A percentile compares a stretch with the other conserved stretches of the same genome.
Conservation (phyloP, 306 rosid species). For the Echinosophora koreensis region DNA sequence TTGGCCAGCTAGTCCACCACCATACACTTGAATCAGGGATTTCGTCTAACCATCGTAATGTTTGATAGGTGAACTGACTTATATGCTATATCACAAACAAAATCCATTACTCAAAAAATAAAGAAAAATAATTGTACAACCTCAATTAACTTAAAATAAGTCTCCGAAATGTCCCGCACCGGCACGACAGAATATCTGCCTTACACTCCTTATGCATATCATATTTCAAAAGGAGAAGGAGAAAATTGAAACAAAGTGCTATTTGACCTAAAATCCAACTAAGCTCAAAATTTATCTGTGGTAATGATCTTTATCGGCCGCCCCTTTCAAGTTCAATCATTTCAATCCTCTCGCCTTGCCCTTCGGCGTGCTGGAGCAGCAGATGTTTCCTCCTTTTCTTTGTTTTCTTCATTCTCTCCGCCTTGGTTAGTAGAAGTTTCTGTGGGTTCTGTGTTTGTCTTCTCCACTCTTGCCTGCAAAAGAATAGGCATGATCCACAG, state of each 20-base stretch:
- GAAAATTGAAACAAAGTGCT: constrained; percentile 40
- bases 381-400: constrained; percentile 53
- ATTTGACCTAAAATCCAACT: constrained; percentile 47
- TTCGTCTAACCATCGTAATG: not conserved
- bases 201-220: constrained; percentile 49
- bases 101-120: constrained; percentile 18
- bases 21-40: not conserved
- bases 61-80: not conserved
- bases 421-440: constrained; percentile 57
- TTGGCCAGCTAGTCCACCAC: too few relatives aligned
- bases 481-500: constrained; percentile 16
- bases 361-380: constrained; percentile 74
- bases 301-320: constrained; percentile 45
- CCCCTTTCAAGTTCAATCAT: constrained; percentile 44
- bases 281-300: constrained; percentile 53
- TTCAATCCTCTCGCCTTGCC: constrained; percentile 72
- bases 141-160: constrained; percentile 42
- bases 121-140: constrained; percentile 43
- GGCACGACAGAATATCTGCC: constrained; percentile 45
- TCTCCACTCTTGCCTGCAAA: constrained; percentile 59
- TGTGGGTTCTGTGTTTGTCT: constrained; percentile 43
- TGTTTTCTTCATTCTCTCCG: constrained; percentile 63
- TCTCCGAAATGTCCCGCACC: constrained; percentile 44
- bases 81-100: not conserved
- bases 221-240: constrained; percentile 22